phyloP scores from a whole-genome alignment of 2,329 filamentous ascomycete species.

The Metarhizium humberi region DNA sequence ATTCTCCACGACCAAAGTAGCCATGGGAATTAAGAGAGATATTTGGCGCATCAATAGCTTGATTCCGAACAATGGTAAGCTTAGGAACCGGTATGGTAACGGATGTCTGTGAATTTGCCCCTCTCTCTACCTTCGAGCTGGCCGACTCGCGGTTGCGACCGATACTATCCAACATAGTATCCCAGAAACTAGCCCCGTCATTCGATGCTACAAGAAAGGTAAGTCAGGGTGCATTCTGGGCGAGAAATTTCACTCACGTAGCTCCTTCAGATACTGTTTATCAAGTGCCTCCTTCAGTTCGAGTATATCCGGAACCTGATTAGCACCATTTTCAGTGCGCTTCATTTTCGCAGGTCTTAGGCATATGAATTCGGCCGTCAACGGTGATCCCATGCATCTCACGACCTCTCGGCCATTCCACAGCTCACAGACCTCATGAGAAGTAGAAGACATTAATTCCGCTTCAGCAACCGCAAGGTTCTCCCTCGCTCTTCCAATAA shows the following conservation, averaged over 20 bases:
- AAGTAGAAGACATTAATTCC: slow-evolving; percentile 37
- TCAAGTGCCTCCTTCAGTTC: too few relatives aligned
- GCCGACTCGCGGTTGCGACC: too few relatives aligned
- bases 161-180: too few relatives aligned
- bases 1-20: neutral
- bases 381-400: slow-evolving; percentile 8
- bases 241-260: too few relatives aligned
- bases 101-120: neutral
- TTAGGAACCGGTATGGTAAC: neutral
- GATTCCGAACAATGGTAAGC: neutral
- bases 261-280: too few relatives aligned
- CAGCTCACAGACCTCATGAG: slow-evolving; percentile 32
- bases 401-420: slow-evolving; percentile 31
- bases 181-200: too few relatives aligned
- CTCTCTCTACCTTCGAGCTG: neutral
- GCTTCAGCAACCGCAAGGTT: slow-evolving; percentile 28
- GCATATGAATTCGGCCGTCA: slow-evolving; percentile 11
- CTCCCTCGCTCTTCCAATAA: slow-evolving; percentile 36
- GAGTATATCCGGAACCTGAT: neutral
- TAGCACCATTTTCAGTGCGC: neutral
- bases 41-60: neutral
- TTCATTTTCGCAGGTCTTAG: neutral
- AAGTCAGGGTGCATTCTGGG: too few relatives aligned
- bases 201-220: too few relatives aligned
- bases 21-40: neutral